Conservation (phyloP, 805 yeast species). For the Suhomyces canberraensis region DNA sequence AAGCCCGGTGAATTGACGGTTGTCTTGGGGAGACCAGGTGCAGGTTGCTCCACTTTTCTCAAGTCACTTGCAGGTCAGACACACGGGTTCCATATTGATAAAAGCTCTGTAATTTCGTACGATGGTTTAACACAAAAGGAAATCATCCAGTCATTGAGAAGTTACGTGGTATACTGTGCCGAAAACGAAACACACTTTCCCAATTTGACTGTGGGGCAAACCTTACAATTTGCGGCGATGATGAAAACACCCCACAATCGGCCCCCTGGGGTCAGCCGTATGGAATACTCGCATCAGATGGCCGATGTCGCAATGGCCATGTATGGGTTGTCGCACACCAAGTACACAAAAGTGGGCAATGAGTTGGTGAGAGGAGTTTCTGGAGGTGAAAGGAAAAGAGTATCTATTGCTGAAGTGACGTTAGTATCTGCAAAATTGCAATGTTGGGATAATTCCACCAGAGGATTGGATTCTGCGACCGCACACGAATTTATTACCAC, state of each 20-base stretch:
- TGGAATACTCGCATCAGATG: slow-evolving; percentile 38
- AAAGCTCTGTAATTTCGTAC: slow-evolving; percentile 46
- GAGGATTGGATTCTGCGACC: slow-evolving; percentile 29
- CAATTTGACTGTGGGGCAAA: slow-evolving; percentile 62
- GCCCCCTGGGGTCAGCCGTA: slow-evolving; percentile 48
- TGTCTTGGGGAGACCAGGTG: slow-evolving; percentile 78
- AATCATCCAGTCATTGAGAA: slow-evolving; percentile 52
- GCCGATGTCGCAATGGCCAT: slow-evolving; percentile 43
- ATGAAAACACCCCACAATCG: slow-evolving; percentile 62
- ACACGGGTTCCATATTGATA: slow-evolving; percentile 52
- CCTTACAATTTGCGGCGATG: slow-evolving; percentile 59
- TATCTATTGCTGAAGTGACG: slow-evolving; percentile 26
- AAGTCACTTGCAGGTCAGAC: slow-evolving; percentile 64
- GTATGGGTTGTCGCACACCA: slow-evolving; percentile 50
- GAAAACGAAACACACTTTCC: slow-evolving; percentile 70
- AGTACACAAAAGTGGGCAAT: slow-evolving; percentile 59
- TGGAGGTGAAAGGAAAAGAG: slow-evolving; percentile 30
- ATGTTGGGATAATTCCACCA: slow-evolving; percentile 43
- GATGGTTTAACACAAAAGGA: slow-evolving; percentile 54
- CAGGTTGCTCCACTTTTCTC: slow-evolving; percentile 71
- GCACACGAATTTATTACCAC: slow-evolving; percentile 27
- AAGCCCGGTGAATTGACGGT: slow-evolving; percentile 65
- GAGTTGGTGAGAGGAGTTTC: slow-evolving; percentile 43
- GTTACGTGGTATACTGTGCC: slow-evolving; percentile 69
- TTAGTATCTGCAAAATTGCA: slow-evolving; percentile 31